Base-by-base conservation (phyloP, 257 asterid species). In the Schizonepeta tenuifolia region DNA sequence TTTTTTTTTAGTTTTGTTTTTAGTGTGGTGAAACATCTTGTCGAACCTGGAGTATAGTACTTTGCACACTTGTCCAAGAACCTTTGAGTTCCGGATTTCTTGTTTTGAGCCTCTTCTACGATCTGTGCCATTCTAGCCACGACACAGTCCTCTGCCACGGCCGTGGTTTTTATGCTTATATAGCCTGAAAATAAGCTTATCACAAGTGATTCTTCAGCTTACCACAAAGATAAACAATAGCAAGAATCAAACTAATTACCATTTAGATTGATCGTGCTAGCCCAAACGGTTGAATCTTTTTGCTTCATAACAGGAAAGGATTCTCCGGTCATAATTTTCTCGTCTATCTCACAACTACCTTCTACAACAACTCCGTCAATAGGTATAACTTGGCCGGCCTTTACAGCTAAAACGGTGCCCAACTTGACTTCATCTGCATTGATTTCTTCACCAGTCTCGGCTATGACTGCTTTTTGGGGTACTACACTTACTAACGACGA, bases 41-140 rank as follows among this genome's bases (percentile, higher is more conserved):
- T 80, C 59, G 12, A 4, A 91, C 98, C 95, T 65, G 99, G 97
- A 28, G 99, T 91, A 57, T 94, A 94, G 77, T 86, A 94, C 68
- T 83, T 88, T 33, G 99, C 93, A 57, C 93, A 91, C 76, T 86
- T 88, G 84, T 94, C 99, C 50, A 94, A 72, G 71, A 82, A 79
- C 72, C 97, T 81, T 57, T 91, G 96, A 2, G 87, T 81, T 74
- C 71, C 79, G 0, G 99, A 94, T 77, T 88, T 94, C 15, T 83
- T 88, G 70, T 72, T 94, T 40, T 91, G 97, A 10, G 99, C 96
- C 22, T 91, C 99, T 79, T 94, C 99, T 0, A 94, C 97, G 28
- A 94, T 85, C 71, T 89, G 86, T 0, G 87, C 91, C 96, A 94
- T 91, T 77, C 93, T 82, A 12, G 97, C 90, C 62, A 91, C 97